Conservation (phyloP, 139 green algal species). For the Desmodesmus armatus region DNA sequence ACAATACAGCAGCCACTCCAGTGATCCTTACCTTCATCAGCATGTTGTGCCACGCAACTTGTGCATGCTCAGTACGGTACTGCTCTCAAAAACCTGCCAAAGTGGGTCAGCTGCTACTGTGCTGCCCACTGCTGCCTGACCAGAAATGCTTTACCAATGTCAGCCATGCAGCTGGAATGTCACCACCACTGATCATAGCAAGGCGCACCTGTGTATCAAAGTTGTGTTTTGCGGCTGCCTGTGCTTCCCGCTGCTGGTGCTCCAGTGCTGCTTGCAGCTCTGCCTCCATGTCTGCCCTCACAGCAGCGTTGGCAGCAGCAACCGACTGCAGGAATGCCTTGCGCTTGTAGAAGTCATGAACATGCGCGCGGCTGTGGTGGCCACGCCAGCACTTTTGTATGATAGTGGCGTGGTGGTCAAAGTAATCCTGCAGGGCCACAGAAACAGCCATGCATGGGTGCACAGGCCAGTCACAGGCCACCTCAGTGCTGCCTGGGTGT, state of each 20-base stretch:
- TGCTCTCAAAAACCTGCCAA: not conserved
- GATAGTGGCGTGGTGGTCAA: slow-evolving; percentile 62
- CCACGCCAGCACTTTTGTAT: slow-evolving; percentile 76
- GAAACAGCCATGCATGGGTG: not conserved
- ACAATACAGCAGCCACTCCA: not conserved
- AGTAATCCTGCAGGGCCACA: slow-evolving; percentile 63
- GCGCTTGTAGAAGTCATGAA: slow-evolving; percentile 74
- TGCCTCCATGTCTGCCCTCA: slow-evolving; percentile 44
- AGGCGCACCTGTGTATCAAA: slow-evolving; percentile 58
- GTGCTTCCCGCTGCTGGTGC: slow-evolving; percentile 48
- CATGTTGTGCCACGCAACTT: not conserved
- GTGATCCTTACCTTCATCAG: not conserved
- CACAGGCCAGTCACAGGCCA: not conserved
- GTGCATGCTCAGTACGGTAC: not conserved
- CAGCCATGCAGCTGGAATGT: not conserved
- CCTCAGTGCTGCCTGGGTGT: not conserved
- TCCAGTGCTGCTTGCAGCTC: slow-evolving; percentile 10
- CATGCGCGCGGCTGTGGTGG: slow-evolving; percentile 69
- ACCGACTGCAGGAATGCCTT: slow-evolving; percentile 70
- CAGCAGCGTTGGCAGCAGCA: slow-evolving; percentile 43
- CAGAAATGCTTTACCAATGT: not conserved
- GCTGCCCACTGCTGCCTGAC: not conserved
- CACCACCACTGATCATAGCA: not conserved
- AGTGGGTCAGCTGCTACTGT: not conserved
- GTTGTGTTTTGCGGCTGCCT: slow-evolving; percentile 48